Evolutionary conservation across 306 rosid species (phyloP).

Genomic region (Prunus salicina): DNA sequence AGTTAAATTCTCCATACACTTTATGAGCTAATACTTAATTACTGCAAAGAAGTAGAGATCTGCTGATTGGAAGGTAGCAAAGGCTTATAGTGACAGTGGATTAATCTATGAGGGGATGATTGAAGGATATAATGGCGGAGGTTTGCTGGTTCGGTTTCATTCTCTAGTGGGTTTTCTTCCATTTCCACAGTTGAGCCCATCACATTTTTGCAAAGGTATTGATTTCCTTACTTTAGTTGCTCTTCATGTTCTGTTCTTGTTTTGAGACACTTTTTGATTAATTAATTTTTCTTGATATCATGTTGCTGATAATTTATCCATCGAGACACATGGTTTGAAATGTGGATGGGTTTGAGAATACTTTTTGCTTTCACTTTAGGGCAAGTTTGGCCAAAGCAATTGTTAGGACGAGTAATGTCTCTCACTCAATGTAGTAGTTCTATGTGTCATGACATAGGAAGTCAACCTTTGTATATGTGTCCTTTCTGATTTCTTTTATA

Average conservation of each 20-base stretch:
- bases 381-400: background rate
- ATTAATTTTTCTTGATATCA: background rate
- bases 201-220: conserved; percentile 72
- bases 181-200: conserved; percentile 70
- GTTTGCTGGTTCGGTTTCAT: conserved; percentile 62
- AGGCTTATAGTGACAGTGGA: conserved; percentile 50
- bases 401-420: background rate
- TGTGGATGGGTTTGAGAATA: background rate
- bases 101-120: conserved; percentile 63
- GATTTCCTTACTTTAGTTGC: background rate
- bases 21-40: conserved; percentile 52
- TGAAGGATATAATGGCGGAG: conserved; percentile 76
- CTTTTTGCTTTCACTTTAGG: background rate
- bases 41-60: conserved; percentile 89
- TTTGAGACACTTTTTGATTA: background rate
- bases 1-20: background rate
- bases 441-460: background rate
- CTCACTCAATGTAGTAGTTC: background rate
- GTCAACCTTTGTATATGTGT: background rate
- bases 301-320: background rate
- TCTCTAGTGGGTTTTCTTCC: conserved; percentile 85
- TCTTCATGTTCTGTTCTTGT: background rate
- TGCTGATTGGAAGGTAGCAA: conserved; percentile 88
- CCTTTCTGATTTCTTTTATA: too few relatives aligned
- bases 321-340: background rate